These are phyloP conservation scores for Jaapia argillacea DNA, from an alignment of 768 basidiomycete genomes.

Conservation along the genomic window DNA sequence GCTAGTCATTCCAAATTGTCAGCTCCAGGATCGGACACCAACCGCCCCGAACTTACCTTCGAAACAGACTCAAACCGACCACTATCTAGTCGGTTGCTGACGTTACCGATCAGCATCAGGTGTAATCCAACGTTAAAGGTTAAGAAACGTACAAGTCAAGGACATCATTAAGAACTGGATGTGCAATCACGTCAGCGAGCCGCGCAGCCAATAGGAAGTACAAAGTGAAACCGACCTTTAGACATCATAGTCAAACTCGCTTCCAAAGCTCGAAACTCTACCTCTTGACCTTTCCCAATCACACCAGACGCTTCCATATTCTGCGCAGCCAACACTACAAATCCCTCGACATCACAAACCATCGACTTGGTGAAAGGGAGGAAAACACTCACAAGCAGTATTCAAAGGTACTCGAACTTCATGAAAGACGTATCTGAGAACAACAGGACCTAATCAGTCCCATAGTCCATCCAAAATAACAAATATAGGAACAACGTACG, in stretches of 20 bases:
- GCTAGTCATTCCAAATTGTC: slow-evolving; percentile 18
- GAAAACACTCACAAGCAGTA: slow-evolving; percentile 40
- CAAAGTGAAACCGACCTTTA: slow-evolving; percentile 39
- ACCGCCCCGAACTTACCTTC: slow-evolving; percentile 11
- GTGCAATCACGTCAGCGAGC: not conserved
- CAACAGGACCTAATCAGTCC: not conserved
- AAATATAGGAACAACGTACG: slow-evolving; percentile 35
- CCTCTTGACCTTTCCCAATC: slow-evolving; percentile 64
- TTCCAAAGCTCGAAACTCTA: slow-evolving; percentile 81
- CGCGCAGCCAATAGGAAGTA: not conserved
- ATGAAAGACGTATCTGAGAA: slow-evolving; percentile 61
- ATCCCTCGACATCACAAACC: not conserved
- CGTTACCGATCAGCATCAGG: too few species aligned
- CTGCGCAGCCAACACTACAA: slow-evolving; percentile 63
- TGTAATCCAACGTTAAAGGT: too few species aligned
- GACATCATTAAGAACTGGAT: slow-evolving; percentile 66
- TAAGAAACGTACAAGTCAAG: slow-evolving; percentile 60
- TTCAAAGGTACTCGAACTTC: slow-evolving; percentile 79
- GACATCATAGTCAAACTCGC: slow-evolving; percentile 85
- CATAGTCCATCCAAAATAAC: too few species aligned
- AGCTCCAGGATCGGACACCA: too few species aligned
- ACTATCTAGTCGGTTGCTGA: slow-evolving; percentile 77
- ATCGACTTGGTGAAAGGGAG: not conserved
- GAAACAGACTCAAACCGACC: slow-evolving; percentile 72
- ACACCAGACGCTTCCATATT: slow-evolving; percentile 80